Conservation (phyloP, 2,329 filamentous ascomycete species). For the Emmonsiellopsis sp. region DNA sequence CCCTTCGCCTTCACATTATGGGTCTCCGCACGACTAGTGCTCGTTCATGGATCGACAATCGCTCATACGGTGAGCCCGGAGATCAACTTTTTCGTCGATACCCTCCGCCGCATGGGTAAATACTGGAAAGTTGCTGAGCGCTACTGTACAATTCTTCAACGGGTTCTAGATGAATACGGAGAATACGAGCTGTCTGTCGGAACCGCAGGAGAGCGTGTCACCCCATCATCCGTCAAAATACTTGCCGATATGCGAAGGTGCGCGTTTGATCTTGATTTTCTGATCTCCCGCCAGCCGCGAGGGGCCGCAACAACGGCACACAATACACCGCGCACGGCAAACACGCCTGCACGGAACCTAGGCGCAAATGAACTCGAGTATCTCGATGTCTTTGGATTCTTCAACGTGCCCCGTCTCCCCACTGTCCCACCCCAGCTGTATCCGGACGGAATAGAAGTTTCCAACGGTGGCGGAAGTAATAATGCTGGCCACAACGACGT, state of each 20-base stretch:
- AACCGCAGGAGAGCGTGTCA: constrained; percentile 57
- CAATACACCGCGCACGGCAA: constrained; percentile 11
- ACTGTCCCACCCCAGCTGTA: constrained; percentile 21
- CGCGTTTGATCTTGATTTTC: constrained; percentile 80
- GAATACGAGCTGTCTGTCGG: constrained; percentile 57
- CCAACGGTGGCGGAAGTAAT: neutral
- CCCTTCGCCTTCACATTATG: constrained; percentile 88
- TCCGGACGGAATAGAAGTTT: neutral
- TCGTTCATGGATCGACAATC: constrained; percentile 85
- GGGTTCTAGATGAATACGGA: constrained; percentile 77
- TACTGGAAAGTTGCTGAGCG: constrained; percentile 80
- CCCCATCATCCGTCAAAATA: constrained; percentile 76
- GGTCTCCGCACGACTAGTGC: constrained; percentile 77
- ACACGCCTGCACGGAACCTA: constrained; percentile 49
- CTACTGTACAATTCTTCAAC: constrained; percentile 69
- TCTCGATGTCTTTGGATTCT: constrained; percentile 88
- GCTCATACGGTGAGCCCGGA: constrained; percentile 73
- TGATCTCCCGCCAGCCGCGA: constrained; percentile 72
- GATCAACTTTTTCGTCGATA: constrained; percentile 73
- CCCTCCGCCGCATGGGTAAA: constrained; percentile 67
- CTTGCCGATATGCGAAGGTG: constrained; percentile 85
- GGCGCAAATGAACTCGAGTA: constrained; percentile 80
- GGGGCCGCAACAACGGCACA: constrained; percentile 18
- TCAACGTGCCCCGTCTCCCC: constrained; percentile 73
- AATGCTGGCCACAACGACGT: neutral